Percentiles rank a stretch among this genome's conserved stretches.
Conservation (phyloP, 305 asterid species). For the Andrographis paniculata region DNA sequence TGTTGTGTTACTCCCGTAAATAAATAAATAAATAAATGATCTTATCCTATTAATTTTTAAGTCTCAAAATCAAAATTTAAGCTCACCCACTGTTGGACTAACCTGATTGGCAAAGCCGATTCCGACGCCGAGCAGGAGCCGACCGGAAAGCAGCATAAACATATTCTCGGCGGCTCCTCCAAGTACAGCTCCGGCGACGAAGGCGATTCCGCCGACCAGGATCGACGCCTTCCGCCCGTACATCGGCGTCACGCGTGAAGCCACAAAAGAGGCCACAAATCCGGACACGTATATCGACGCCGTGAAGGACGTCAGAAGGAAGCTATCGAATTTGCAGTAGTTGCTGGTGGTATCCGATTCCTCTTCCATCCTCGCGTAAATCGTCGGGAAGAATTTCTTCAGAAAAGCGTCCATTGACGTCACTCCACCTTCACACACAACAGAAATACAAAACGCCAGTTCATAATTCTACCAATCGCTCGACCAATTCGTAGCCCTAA, state of each 20-base stretch:
- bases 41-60: no score
- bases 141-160: constrained; percentile 49
- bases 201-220: constrained; percentile 46
- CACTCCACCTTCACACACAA: constrained; percentile 47
- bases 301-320: constrained; percentile 58
- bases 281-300: constrained; percentile 71
- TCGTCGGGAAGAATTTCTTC: constrained; percentile 48
- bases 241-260: constrained; percentile 42
- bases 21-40: no score
- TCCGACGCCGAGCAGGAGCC: constrained; percentile 72
- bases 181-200: constrained; percentile 45
- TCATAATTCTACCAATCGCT: background rate
- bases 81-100: background rate
- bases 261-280: constrained; percentile 49
- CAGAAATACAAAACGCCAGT: background rate
- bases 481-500: no score
- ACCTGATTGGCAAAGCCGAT: constrained; percentile 84
- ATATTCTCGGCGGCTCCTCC: constrained; percentile 51
- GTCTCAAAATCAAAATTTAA: background rate
- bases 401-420: constrained; percentile 68
- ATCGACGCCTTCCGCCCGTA: constrained; percentile 50
- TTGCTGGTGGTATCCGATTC: constrained; percentile 33
- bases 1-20: no score
- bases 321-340: constrained; percentile 77
- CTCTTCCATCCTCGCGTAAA: constrained; percentile 36